These are phyloP conservation scores for Solanum appendiculatum DNA, from an alignment of 257 asterid species.

Conservation along the genomic window DNA sequence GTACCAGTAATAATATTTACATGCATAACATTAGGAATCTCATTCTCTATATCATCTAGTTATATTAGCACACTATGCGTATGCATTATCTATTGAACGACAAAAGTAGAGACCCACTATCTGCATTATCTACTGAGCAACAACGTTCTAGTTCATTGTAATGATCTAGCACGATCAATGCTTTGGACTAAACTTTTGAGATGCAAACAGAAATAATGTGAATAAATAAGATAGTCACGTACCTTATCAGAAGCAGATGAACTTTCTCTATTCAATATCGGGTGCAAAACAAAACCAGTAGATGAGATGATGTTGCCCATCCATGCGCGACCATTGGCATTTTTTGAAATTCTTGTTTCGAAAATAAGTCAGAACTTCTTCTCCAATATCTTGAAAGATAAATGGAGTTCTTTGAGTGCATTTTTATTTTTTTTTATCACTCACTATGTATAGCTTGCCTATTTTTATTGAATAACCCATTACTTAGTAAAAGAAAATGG, in stretches of 20 bases:
- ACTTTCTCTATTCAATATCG: not conserved
- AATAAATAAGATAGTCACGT: not conserved
- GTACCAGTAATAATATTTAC: not conserved
- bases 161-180: not conserved
- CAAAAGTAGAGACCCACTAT: not conserved
- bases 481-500: not conserved
- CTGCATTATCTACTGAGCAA: not conserved
- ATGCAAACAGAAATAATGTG: not conserved
- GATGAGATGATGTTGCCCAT: not conserved
- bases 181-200: not conserved
- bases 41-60: not conserved
- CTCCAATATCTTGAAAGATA: not conserved
- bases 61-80: not conserved
- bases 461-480: not conserved
- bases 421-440: not conserved
- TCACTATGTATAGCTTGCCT: not conserved
- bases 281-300: not conserved
- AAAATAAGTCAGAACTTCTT: not conserved
- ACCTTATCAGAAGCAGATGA: not conserved
- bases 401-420: not conserved
- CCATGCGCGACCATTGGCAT: not conserved
- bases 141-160: not conserved
- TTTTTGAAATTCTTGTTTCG: not conserved
- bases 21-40: not conserved
- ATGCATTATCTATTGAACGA: not conserved